Evolutionary conservation across 2,329 filamentous ascomycete genomes (phyloP).

Genomic region (Ophiostoma sp.): DNA sequence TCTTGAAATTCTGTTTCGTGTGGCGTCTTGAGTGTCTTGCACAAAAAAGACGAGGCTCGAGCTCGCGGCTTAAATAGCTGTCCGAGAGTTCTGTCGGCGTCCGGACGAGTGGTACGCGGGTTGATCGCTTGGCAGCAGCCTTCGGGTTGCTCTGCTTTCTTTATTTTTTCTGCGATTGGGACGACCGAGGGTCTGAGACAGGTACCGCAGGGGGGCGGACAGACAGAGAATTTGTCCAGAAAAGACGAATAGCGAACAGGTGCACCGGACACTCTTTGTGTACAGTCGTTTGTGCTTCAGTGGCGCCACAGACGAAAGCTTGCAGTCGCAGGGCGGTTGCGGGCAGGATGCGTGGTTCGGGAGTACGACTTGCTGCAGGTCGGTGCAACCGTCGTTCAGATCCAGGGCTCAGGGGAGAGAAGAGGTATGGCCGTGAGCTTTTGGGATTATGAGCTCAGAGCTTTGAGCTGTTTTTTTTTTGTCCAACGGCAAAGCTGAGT

Average conservation of each 20-base stretch:
- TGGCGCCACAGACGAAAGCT: not conserved
- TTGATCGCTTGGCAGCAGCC: not conserved
- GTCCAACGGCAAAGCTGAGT: not conserved
- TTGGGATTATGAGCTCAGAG: not conserved
- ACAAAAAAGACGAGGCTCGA: not conserved
- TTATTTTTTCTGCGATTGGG: not conserved
- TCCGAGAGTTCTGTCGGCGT: not conserved
- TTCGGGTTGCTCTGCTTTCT: not conserved
- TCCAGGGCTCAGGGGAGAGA: not conserved
- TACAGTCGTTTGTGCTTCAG: not conserved
- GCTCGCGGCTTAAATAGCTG: not conserved
- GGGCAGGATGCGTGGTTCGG: not conserved
- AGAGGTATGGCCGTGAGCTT: not conserved
- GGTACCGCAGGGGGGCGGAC: not conserved
- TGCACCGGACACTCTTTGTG: slow-evolving; percentile 6
- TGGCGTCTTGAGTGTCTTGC: slow-evolving; percentile 8
- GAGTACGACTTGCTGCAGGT: slow-evolving; percentile 12
- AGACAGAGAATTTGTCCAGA: not conserved
- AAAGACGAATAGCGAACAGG: not conserved
- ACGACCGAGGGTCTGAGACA: not conserved
- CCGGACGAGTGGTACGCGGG: not conserved
- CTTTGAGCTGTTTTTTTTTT: not conserved
- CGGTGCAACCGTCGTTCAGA: slow-evolving; percentile 9
- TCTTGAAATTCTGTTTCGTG: not conserved
- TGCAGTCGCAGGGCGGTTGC: slow-evolving; percentile 9